Conservation (phyloP, 2,329 filamentous ascomycete genomes). For the Nannizziopsis barbatae region DNA sequence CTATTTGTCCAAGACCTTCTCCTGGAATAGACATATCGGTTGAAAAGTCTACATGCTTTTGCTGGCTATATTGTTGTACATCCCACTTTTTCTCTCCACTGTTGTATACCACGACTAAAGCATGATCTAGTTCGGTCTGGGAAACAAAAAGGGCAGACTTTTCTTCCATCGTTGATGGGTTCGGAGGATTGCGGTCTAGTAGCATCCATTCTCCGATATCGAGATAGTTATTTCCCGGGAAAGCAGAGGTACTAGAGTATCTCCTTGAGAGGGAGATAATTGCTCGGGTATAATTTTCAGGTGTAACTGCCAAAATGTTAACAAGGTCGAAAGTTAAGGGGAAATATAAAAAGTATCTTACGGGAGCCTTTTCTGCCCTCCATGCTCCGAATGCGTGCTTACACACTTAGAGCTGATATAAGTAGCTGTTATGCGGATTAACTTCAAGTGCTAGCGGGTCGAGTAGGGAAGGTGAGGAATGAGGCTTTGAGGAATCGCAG, state of each 20-base stretch:
- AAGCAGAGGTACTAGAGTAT: constrained; percentile 6
- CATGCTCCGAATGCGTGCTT: no score
- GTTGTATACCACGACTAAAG: constrained; percentile 2
- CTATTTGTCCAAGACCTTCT: neutral
- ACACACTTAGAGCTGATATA: no score
- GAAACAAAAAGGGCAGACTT: neutral
- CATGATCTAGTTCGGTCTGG: neutral
- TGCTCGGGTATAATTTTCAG: constrained; percentile 6
- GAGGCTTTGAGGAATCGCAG: no score
- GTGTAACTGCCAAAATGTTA: constrained; percentile 4
- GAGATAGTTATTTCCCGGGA: constrained; percentile 3
- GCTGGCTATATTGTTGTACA: constrained; percentile 3
- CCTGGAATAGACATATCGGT: neutral
- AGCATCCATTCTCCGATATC: constrained; percentile 6
- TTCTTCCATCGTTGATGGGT: neutral
- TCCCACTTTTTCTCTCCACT: neutral
- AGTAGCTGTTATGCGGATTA: no score
- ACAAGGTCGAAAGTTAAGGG: neutral
- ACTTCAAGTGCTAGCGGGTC: no score
- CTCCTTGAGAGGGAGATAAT: constrained; percentile 9
- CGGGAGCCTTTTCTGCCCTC: neutral
- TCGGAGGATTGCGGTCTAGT: neutral
- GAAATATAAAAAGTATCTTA: neutral
- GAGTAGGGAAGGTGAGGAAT: no score
- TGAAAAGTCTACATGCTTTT: constrained; percentile 3